Evolutionary conservation across 352 stramenopile genomes (phyloP).

Genomic region (Thalassiosira livingstoniorum): DNA sequence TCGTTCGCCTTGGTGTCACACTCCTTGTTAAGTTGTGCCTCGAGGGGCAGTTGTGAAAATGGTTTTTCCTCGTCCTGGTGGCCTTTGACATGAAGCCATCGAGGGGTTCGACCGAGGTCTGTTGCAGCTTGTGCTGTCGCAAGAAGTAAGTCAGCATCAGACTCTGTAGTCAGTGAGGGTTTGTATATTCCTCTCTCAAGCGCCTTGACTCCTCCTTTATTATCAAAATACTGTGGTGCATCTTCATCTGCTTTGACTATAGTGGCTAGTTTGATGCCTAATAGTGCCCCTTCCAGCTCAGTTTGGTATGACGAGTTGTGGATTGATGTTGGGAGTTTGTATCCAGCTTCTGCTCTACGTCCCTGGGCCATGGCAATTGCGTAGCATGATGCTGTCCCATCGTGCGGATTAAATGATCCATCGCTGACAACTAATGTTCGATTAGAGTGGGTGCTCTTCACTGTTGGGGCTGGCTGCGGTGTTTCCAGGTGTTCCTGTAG

Average conservation of each 20-base stretch:
- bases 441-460: not conserved
- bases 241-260: not conserved
- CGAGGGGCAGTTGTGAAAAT: not conserved
- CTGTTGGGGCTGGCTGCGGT: not conserved
- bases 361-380: not conserved
- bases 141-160: not conserved
- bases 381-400: not conserved
- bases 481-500: not conserved
- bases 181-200: not conserved
- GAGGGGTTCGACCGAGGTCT: not conserved
- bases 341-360: not conserved
- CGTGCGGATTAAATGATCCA: not conserved
- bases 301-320: not conserved
- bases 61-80: not conserved
- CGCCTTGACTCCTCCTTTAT: not conserved
- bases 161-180: not conserved
- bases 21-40: not conserved
- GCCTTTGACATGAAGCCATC: not conserved
- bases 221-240: not conserved
- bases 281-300: not conserved
- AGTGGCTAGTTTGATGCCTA: not conserved
- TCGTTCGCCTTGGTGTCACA: not conserved
- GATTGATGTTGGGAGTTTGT: not conserved
- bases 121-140: not conserved
- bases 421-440: not conserved